These are phyloP conservation scores for Saturnispora silvae DNA, from an alignment of 805 yeast species.

Conservation along the genomic window DNA sequence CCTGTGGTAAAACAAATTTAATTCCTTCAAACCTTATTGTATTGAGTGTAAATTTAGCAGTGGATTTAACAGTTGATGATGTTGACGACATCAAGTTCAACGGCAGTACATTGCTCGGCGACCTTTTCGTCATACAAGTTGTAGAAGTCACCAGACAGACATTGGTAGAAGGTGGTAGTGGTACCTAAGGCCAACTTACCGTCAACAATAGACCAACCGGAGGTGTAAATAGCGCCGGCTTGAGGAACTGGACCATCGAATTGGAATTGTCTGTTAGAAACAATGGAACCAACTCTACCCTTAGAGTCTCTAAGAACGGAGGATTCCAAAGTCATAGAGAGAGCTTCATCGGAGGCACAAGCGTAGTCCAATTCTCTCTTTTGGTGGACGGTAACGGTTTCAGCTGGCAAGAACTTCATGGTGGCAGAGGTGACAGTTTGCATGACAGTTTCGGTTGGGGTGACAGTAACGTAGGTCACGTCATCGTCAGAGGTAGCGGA, in stretches of 20 bases:
- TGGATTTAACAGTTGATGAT: conserved; percentile 38
- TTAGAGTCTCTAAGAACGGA: conserved; percentile 44
- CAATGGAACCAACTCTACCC: conserved; percentile 70
- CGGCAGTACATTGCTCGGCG: conserved; percentile 54
- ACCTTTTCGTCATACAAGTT: conserved; percentile 60
- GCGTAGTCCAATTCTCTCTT: conserved; percentile 23
- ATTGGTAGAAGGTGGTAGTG: conserved; percentile 55
- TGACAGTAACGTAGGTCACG: conserved; percentile 19
- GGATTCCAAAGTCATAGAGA: conserved; percentile 43
- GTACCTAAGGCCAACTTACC: conserved; percentile 59
- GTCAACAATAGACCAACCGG: conserved; percentile 50
- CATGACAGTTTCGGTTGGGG: conserved; percentile 22
- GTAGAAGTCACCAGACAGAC: conserved; percentile 68
- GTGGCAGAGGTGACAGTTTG: conserved; percentile 20
- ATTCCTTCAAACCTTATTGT: no score
- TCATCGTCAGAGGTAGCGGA: conserved; percentile 19
- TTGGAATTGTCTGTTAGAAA: conserved; percentile 74
- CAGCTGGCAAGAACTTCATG: conserved; percentile 15
- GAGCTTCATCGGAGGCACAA: conserved; percentile 38
- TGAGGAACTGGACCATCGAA: conserved; percentile 78
- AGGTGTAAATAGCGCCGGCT: conserved; percentile 60
- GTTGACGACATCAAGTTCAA: conserved; percentile 49
- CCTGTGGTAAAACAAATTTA: conserved; percentile 4
- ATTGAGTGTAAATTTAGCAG: background rate
- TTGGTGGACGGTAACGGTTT: conserved; percentile 18